A percentile compares a stretch with the other conserved stretches of the same genome.
phyloP scores from a whole-genome alignment of 2,329 filamentous ascomycete genomes.

The Rutstroemia sp. region DNA sequence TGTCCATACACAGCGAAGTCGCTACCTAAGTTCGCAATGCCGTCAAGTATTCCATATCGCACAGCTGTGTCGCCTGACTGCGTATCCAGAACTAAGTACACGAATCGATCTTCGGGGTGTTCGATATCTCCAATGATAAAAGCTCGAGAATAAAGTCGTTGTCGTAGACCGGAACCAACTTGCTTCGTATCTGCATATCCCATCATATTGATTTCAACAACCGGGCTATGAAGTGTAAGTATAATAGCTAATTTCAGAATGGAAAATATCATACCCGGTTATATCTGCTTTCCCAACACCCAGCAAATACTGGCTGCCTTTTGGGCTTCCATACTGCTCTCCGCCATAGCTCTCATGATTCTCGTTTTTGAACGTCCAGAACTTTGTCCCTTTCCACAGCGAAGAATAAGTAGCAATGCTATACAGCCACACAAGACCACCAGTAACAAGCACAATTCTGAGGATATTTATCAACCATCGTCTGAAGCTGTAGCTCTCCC shows the following conservation, averaged over 20 bases:
- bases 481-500: background rate
- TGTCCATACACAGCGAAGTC: constrained; percentile 70
- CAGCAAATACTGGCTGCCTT: constrained; percentile 44
- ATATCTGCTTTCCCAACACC: constrained; percentile 68
- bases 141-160: constrained; percentile 80
- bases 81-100: constrained; percentile 83
- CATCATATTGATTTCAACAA: constrained; percentile 86
- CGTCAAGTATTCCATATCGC: constrained; percentile 77
- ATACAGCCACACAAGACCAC: background rate
- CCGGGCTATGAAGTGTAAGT: constrained; percentile 45
- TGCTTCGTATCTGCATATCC: constrained; percentile 86
- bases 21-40: constrained; percentile 58
- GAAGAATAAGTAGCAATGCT: background rate
- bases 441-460: background rate
- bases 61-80: constrained; percentile 86
- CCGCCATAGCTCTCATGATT: background rate
- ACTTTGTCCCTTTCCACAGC: background rate
- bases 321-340: constrained; percentile 9
- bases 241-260: constrained; percentile 11
- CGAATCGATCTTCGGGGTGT: constrained; percentile 62
- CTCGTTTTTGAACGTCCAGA: constrained; percentile 7
- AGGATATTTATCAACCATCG: background rate
- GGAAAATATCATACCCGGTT: constrained; percentile 47
- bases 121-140: constrained; percentile 74
- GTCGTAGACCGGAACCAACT: constrained; percentile 73